A percentile compares a stretch with the other conserved stretches of the same genome.
Evolutionary conservation across 345 rosid genomes (phyloP).

Genomic region (Linum trigynum): DNA sequence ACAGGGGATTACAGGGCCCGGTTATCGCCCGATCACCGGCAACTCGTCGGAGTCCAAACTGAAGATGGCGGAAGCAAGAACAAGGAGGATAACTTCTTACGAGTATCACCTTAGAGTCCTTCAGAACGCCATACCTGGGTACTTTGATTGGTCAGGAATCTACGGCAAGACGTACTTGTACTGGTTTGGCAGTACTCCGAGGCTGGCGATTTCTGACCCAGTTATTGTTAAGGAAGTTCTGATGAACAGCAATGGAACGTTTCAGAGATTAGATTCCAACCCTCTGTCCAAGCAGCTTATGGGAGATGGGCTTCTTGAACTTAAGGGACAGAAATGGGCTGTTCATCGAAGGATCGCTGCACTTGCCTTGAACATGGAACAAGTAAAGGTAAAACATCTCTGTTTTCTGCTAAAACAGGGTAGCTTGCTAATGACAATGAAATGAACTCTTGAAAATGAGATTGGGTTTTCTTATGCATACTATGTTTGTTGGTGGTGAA

Average conservation of each 20-base stretch:
- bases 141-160: conserved; percentile 42
- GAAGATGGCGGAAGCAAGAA: conserved; percentile 27
- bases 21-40: conserved; percentile 47
- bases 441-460: no score
- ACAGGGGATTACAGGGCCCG: conserved; percentile 50
- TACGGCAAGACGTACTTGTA: conserved; percentile 58
- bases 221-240: conserved; percentile 52
- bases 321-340: conserved; percentile 60
- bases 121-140: conserved; percentile 43
- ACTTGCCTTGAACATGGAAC: conserved; percentile 57
- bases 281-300: conserved; percentile 54
- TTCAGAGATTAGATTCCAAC: conserved; percentile 28
- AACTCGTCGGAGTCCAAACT: conserved; percentile 46
- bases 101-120: conserved; percentile 29
- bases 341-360: conserved; percentile 50
- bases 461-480: no score
- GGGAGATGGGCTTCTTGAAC: conserved; percentile 59
- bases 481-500: background rate
- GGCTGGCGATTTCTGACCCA: conserved; percentile 53
- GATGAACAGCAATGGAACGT: conserved; percentile 31
- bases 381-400: conserved; percentile 44
- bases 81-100: conserved; percentile 18
- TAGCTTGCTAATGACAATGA: no score
- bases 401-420: no score
- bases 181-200: conserved; percentile 72